Evolutionary conservation across 2,329 filamentous ascomycete species (phyloP).

Genomic region (Fusarium goolgardi): DNA sequence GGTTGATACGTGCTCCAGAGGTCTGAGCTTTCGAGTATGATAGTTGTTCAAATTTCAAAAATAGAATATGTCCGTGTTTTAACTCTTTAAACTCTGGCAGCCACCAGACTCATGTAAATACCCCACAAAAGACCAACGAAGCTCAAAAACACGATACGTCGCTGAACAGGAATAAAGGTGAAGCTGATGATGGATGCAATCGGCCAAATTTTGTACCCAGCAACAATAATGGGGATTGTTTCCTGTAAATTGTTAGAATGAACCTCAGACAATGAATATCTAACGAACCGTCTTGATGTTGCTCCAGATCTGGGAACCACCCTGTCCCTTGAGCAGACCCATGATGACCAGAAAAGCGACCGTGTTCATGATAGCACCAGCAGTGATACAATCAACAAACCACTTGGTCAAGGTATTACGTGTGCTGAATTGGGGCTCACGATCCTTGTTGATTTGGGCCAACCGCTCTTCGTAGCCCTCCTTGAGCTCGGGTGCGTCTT

Average conservation of each 20-base stretch:
- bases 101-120: slow-evolving; percentile 63
- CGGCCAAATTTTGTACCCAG: slow-evolving; percentile 65
- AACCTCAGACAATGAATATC: rapidly evolving
- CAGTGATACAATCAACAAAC: slow-evolving; percentile 63
- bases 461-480: slow-evolving; percentile 39
- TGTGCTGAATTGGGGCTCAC: slow-evolving; percentile 52
- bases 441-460: slow-evolving; percentile 33
- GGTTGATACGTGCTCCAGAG: not conserved
- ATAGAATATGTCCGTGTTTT: not conserved
- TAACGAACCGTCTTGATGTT: slow-evolving; percentile 54
- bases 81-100: slow-evolving; percentile 52
- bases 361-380: slow-evolving; percentile 60
- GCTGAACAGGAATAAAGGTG: slow-evolving; percentile 61
- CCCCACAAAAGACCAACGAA: slow-evolving; percentile 63
- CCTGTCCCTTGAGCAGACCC: slow-evolving; percentile 59
- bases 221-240: slow-evolving; percentile 61
- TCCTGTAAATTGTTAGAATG: slow-evolving; percentile 46
- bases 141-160: slow-evolving; percentile 62
- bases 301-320: slow-evolving; percentile 50
- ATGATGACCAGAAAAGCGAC: slow-evolving; percentile 60
- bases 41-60: not conserved
- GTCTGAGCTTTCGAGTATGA: not conserved
- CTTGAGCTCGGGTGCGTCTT: slow-evolving; percentile 41
- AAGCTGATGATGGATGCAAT: slow-evolving; percentile 64
- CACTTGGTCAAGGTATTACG: slow-evolving; percentile 60